Evolutionary conservation across 106 monocot genomes (phyloP), one percentile per base, ranked within the genome.

Genomic region (Allium sativum): DNA sequence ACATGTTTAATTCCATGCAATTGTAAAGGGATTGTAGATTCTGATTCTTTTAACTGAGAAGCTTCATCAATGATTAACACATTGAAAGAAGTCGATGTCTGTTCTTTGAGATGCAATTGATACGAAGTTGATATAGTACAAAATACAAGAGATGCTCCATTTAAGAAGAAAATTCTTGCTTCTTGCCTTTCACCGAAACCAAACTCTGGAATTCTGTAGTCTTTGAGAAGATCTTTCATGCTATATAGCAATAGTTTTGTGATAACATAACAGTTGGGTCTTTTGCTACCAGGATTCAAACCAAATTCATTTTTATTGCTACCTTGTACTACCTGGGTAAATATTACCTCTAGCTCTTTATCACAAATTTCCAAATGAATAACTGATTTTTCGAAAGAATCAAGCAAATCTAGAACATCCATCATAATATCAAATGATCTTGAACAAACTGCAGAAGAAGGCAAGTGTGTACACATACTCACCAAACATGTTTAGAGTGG

Each of bases 41-140:
- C 92, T 83, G 87, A 92, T 62, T 92, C 83, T 59, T 76, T 84
- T 16, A 84, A 57, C 42, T 81, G 81, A 6, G 76, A 61, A 47
- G 81, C 81, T 48, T 81, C 81, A 59, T 81, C 81, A 20, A 81
- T 69, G 7, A 81, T 21, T 45, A 81, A 48, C 15, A 72, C 42
- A 13, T 76, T 41, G 16, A 81, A 59, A 7, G 72, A 7, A 11
- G 13, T 8, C 14, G 0, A 6, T 54, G 12, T 10, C 2, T 16
- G 21, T 12, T 67, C 45, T 11, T 48, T 21, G 9, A 9, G 21
- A 43, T 72, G 56, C 10, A 80, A 46, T 20, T 42, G 72, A 16
- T 21, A 81, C 10, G 81, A 76, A 54, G 54, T 72, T 45, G 68
- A 40, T 21, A 66, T 67, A 6, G 81, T 81, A 44, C 68, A 76